Evolutionary conservation across 2,329 filamentous ascomycete species (phyloP), one percentile per base, ranked within the genome.

Genomic region (Capronia americana): DNA sequence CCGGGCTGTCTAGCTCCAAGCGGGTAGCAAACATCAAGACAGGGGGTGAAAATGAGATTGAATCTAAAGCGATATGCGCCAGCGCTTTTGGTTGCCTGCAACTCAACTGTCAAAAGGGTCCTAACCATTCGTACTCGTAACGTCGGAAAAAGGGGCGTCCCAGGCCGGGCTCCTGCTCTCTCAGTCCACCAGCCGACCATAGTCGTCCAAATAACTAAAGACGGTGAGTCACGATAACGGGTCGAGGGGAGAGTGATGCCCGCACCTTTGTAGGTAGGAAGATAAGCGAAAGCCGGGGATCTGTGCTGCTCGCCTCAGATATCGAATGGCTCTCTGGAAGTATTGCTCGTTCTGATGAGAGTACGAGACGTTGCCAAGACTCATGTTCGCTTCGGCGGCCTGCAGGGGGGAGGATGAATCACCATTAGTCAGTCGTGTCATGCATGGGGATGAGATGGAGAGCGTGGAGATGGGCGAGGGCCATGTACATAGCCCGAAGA

Each of bases 341-440:
- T 82, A 78, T 14, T 74, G 74, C 68, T 81, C 76, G 65, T 83
- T 83, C 46, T 74, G 72, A 38, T 80, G 77, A 7, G 78, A 73
- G 24, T 79, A 79, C 3, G 81, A 82, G 1, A 83, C 82, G 63
- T 84, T 85, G 14, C 83, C 83, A 17, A 85, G 72, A 61, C 80
- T 84, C 80, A 85, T 85, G 65, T 80, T 80, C 38, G 83, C 80
- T 75, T 85, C 83, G 23, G 83, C 83, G 38, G 83, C 79, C 81
- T 84, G 67, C 41, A 41, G 20, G 17, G 20, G 20, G 17, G 28
- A 12, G 32, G 32, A 50, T 44, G 34, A 63, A 61, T 56, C 48
- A 61, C 34, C 34, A 38, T 41, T 46, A 57, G 58, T 23, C 64
- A 67, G 72, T 73, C 61, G 56, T 38, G 26, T 30, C 14, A n/a